Base-by-base conservation (phyloP, 306 rosid genomes). In the Canavalia ensiformis region DNA sequence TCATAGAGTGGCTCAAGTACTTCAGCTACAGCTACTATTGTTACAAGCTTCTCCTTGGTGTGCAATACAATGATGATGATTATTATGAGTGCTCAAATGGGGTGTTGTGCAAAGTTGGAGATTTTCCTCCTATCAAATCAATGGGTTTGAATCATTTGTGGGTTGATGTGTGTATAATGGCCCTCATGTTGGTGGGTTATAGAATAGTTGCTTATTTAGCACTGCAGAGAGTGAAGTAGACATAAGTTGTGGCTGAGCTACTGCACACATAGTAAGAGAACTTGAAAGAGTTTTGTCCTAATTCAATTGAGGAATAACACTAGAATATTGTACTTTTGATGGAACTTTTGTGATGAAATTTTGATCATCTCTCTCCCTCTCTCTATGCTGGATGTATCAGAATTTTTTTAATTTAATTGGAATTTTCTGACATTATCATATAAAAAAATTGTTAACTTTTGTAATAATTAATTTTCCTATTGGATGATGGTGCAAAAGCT, bases 1-100 rank as follows among this genome's bases (percentile, higher is more conserved):
- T 93, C 82, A 91, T 93, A 1, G 84, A 81, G 29, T 93, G 97
- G 97, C 77, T 93, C 7, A 93, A 91, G 89, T 93, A 90, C 70
- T 81, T 91, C 2, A 93, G 97, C 81, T 93, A 93, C 47, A 93
- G 97, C 85, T 93, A 87, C 79, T 93, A 93, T 49, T 91, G 94
- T 45, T 93, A 93, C 89, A 93, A 87, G 89, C 91, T 93, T 29
- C 90, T 93, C 49, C 84, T 93, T 7, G 97, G 97, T 3, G 97
- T 91, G 56, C 97, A 93, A 33, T 93, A 88, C 85, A 25, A 52
- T 41, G 90, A 88, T n/a, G 87, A 62, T 35, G 97, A 91, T 33
- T 78, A 69, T n/a, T 93, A 93, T 46, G 94, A 91, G 79, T 93
- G 97, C 85, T 85, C 92, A 42, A 84, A 79, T 4, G 97, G 94